Percentiles rank a stretch among this genome's conserved stretches.
These are phyloP conservation scores for Colletotrichum sp. DNA, from an alignment of 2,329 filamentous ascomycete genomes.

Conservation along the genomic window DNA sequence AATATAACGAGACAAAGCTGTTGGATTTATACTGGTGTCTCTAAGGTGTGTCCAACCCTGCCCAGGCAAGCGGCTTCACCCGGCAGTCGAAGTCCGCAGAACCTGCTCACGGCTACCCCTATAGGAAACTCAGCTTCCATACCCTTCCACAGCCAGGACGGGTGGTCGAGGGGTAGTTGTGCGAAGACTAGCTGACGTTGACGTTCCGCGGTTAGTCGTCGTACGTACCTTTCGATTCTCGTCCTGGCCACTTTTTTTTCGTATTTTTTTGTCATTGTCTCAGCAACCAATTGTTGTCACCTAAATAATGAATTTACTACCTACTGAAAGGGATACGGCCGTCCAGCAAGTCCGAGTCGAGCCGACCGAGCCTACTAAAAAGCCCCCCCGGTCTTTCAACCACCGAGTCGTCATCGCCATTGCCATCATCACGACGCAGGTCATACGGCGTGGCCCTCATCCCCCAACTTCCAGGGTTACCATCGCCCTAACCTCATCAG, in stretches of 20 bases:
- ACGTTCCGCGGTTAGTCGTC: background rate
- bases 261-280: background rate
- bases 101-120: background rate
- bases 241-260: background rate
- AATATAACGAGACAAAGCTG: rapidly evolving
- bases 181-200: background rate
- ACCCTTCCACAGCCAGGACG: background rate
- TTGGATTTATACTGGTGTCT: background rate
- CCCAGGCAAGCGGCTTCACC: background rate
- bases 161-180: background rate
- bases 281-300: background rate
- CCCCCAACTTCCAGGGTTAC: background rate
- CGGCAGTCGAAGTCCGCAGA: background rate
- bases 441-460: background rate
- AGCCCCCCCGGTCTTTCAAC: background rate
- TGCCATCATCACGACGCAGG: background rate
- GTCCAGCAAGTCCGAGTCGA: background rate
- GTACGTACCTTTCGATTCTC: background rate
- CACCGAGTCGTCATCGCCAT: background rate
- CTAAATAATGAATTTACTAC: background rate
- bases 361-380: background rate
- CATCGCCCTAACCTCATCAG: background rate
- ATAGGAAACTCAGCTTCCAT: background rate
- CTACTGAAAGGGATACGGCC: background rate
- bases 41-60: background rate